These are phyloP conservation scores for Boeremia exigua DNA, from an alignment of 2,329 filamentous ascomycete genomes.

Conservation along the genomic window DNA sequence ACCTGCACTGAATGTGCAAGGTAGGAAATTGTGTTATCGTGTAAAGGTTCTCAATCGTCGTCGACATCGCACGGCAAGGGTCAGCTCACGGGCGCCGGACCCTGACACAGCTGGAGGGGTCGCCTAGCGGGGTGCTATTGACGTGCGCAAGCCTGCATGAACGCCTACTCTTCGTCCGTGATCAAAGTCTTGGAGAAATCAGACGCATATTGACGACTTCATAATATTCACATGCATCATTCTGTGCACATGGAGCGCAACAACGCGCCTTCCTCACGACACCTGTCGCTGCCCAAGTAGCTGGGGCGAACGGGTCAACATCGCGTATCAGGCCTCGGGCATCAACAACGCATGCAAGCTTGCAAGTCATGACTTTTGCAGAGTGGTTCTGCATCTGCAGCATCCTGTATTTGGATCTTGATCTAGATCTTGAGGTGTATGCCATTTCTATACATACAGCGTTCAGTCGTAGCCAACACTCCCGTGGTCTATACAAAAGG, in stretches of 20 bases:
- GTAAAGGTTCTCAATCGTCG: not conserved
- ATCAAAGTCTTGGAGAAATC: not conserved
- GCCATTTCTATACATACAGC: constrained; percentile 19
- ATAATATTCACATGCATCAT: too few relatives aligned
- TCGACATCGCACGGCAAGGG: not conserved
- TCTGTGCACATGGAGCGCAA: too few relatives aligned
- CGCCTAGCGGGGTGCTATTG: constrained; percentile 7
- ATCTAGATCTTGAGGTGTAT: not conserved
- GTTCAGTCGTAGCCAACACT: constrained; percentile 18
- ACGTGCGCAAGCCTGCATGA: not conserved
- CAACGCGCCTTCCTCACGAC: not conserved
- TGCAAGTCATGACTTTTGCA: too few relatives aligned
- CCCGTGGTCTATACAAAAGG: constrained; percentile 15
- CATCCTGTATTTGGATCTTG: not conserved
- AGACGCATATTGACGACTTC: not conserved
- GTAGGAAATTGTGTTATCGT: not conserved
- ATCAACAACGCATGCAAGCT: too few relatives aligned
- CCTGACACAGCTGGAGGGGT: not conserved
- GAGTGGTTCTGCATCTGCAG: not conserved
- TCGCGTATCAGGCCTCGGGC: too few relatives aligned
- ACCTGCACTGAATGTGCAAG: not conserved
- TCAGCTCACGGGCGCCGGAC: constrained; percentile 7
- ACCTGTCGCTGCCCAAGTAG: not conserved
- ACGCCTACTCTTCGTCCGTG: not conserved
- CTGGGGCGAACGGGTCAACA: not conserved